Evolutionary conservation across 2,329 filamentous ascomycete species (phyloP).

Genomic region (Fusarium sp.): DNA sequence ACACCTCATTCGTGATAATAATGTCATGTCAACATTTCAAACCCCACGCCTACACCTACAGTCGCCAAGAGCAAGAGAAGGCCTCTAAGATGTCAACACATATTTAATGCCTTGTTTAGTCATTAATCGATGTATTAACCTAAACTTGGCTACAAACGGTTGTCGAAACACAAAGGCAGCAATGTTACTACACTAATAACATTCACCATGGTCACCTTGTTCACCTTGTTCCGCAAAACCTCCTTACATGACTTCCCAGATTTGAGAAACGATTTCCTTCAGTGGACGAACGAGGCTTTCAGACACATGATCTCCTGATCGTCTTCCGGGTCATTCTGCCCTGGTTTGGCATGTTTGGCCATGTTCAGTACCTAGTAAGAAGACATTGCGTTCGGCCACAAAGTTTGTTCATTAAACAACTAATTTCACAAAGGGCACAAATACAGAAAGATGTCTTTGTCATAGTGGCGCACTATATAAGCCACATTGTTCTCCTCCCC

Average conservation of each 20-base stretch:
- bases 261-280: not conserved
- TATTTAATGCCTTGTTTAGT: not conserved
- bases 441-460: not conserved
- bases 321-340: fast-evolving
- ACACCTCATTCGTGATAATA: no score
- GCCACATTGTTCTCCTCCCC: not conserved
- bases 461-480: not conserved
- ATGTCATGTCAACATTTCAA: not conserved
- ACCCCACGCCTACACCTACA: no score
- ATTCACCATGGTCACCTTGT: not conserved
- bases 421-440: not conserved
- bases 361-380: not conserved
- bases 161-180: not conserved
- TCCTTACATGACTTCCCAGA: not conserved
- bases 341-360: not conserved
- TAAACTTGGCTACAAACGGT: fast-evolving
- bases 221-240: not conserved
- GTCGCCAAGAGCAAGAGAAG: not conserved
- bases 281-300: not conserved
- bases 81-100: not conserved
- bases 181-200: not conserved
- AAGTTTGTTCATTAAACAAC: not conserved
- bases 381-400: not conserved
- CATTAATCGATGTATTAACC: not conserved
- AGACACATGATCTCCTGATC: no score